Evolutionary conservation across 2,329 filamentous ascomycete genomes (phyloP).

Genomic region (Colletotrichum godetiae): DNA sequence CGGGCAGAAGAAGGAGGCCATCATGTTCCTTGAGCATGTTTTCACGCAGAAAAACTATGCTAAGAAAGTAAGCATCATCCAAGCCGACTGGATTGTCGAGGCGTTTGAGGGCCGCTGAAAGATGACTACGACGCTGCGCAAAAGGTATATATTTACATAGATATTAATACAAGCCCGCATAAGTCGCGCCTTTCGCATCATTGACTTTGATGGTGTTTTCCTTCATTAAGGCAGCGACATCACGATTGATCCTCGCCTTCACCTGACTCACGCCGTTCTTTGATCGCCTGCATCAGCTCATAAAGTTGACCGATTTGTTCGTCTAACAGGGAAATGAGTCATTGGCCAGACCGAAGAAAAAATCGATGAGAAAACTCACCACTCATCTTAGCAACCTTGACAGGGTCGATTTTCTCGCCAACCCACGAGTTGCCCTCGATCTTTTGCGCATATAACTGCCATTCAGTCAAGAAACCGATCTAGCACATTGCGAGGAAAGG

Average conservation of each 20-base stretch:
- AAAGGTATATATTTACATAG: neutral
- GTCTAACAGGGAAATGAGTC: constrained; percentile 62
- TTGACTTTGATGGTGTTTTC: neutral
- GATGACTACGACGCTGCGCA: neutral
- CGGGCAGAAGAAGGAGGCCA: constrained; percentile 72
- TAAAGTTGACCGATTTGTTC: constrained; percentile 95
- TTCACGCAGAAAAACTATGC: constrained; percentile 75
- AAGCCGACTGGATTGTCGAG: constrained; percentile 69
- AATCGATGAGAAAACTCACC: constrained; percentile 64
- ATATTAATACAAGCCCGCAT: neutral
- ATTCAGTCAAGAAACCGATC: constrained; percentile 96
- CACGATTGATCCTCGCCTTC: constrained; percentile 41
- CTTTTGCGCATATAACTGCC: constrained; percentile 94
- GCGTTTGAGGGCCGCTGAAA: constrained; percentile 48
- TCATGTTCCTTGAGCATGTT: constrained; percentile 76
- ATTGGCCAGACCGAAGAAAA: neutral
- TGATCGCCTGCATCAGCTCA: constrained; percentile 89
- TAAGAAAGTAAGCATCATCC: constrained; percentile 72
- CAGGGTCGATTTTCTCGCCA: constrained; percentile 84
- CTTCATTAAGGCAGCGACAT: neutral
- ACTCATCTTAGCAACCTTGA: constrained; percentile 93
- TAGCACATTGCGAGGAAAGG: constrained; percentile 46
- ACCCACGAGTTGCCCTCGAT: constrained; percentile 89
- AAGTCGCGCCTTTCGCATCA: neutral
- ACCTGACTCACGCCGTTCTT: constrained; percentile 47